Percentiles rank a stretch among this genome's conserved stretches.
Conservation (phyloP, 2,329 filamentous ascomycete genomes). For the Arthrinium phaeospermum region DNA sequence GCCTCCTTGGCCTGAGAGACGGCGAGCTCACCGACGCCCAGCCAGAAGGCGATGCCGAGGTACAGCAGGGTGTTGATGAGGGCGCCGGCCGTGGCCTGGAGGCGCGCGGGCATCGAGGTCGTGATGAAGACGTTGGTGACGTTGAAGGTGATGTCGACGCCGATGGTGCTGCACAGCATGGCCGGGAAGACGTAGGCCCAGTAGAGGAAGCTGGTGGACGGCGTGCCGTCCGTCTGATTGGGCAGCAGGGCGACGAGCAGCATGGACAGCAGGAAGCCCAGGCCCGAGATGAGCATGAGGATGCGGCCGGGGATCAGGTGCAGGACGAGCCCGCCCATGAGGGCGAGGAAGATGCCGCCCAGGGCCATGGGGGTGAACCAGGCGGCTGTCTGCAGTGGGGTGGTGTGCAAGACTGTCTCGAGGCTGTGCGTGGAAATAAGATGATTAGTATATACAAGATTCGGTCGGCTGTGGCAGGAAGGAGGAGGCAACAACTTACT, state of each 20-base stretch:
- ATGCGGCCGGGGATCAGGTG: conserved; percentile 68
- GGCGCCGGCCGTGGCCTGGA: conserved; percentile 75
- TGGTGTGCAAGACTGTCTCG: conserved; percentile 62
- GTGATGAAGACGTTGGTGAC: conserved; percentile 80
- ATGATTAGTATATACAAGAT: not conserved
- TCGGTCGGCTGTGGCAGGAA: not conserved
- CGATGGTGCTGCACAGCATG: conserved; percentile 72
- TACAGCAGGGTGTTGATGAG: conserved; percentile 74
- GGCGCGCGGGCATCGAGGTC: conserved; percentile 67
- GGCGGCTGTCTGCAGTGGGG: conserved; percentile 67
- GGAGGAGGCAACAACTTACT: conserved; percentile 33
- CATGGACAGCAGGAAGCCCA: conserved; percentile 62
- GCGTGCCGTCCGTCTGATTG: conserved; percentile 44
- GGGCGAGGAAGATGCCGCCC: conserved; percentile 70
- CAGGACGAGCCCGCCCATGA: conserved; percentile 68
- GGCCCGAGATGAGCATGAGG: conserved; percentile 65
- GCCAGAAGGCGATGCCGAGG: conserved; percentile 73
- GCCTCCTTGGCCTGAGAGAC: conserved; percentile 52
- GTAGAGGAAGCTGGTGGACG: conserved; percentile 54
- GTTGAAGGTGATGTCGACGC: conserved; percentile 78
- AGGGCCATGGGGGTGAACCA: conserved; percentile 73
- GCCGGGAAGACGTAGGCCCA: conserved; percentile 78
- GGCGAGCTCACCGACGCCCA: conserved; percentile 72
- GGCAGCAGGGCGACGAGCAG: conserved; percentile 71
- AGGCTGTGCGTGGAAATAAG: conserved; percentile 51